Conservation (phyloP, 2,329 filamentous ascomycete genomes). For the Alternaria sp. region DNA sequence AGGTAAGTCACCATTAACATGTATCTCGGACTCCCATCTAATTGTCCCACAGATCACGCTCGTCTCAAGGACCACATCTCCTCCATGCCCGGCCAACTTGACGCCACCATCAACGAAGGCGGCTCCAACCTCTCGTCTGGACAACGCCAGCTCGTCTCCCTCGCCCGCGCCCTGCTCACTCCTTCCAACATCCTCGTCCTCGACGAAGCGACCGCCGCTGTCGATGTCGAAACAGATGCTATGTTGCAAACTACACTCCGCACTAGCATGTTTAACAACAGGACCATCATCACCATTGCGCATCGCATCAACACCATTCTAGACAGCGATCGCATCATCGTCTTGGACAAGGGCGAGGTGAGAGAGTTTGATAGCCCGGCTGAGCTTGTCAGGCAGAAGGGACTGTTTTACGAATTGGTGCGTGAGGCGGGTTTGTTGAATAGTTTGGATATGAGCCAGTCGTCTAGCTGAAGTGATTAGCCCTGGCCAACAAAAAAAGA, state of each 20-base stretch:
- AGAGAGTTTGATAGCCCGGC: conserved; percentile 91
- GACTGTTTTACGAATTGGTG: conserved; percentile 88
- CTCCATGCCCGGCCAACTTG: conserved; percentile 86
- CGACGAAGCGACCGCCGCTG: conserved; percentile 90
- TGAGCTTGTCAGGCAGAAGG: conserved; percentile 76
- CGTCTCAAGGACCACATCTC: conserved; percentile 90
- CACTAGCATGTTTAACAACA: conserved; percentile 79
- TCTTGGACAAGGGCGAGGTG: conserved; percentile 89
- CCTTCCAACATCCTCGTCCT: conserved; percentile 97
- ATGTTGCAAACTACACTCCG: conserved; percentile 71
- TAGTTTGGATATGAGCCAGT: conserved; percentile 21
- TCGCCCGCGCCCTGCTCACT: conserved; percentile 91
- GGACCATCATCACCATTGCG: conserved; percentile 97
- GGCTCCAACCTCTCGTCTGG: conserved; percentile 96
- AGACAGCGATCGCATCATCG: conserved; percentile 86
- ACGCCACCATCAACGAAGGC: conserved; percentile 92
- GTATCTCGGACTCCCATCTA: conserved; percentile 15
- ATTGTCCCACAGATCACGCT: conserved; percentile 75
- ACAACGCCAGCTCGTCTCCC: conserved; percentile 90
- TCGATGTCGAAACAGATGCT: conserved; percentile 73
- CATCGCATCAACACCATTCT: conserved; percentile 99
- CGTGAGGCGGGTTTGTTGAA: conserved; percentile 82
- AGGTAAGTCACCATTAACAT: conserved; percentile 63
- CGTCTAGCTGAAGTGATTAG: neutral
- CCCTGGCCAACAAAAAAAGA: too few species aligned